Evolutionary conservation across 306 rosid species (phyloP).

Genomic region (Mimosa pudica): DNA sequence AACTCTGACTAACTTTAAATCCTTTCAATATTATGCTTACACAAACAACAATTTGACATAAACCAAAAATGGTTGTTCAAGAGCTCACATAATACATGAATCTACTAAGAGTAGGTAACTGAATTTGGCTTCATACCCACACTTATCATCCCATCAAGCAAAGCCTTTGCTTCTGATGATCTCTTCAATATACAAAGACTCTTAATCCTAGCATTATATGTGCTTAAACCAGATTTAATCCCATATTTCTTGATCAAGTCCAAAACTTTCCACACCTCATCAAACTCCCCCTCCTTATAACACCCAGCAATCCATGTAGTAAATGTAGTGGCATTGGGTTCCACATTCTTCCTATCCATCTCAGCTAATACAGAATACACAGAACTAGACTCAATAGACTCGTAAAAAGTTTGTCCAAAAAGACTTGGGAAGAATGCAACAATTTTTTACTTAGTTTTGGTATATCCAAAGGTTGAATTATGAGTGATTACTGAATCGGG

Average conservation of each 20-base stretch:
- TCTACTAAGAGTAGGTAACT: conserved; percentile 57
- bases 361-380: conserved; percentile 67
- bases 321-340: conserved; percentile 53
- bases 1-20: too few relatives aligned
- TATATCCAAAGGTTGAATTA: background rate
- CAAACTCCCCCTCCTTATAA: conserved; percentile 63
- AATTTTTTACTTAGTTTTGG: background rate
- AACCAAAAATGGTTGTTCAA: background rate
- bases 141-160: conserved; percentile 63
- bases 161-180: conserved; percentile 66
- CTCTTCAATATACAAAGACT: conserved; percentile 76
- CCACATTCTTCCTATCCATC: conserved; percentile 66
- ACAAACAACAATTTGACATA: background rate
- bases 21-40: too few relatives aligned
- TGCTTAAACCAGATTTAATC: conserved; percentile 41
- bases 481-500: background rate
- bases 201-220: conserved; percentile 70
- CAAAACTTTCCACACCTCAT: conserved; percentile 70
- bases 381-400: conserved; percentile 60
- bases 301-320: conserved; percentile 53
- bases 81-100: conserved; percentile 50
- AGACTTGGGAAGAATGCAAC: too few relatives aligned
- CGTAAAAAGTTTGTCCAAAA: conserved; percentile 38
- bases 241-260: conserved; percentile 60
- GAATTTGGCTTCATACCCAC: conserved; percentile 64